phyloP scores from a whole-genome alignment of 2,329 filamentous ascomycete species.

The Madurella fahalii region DNA sequence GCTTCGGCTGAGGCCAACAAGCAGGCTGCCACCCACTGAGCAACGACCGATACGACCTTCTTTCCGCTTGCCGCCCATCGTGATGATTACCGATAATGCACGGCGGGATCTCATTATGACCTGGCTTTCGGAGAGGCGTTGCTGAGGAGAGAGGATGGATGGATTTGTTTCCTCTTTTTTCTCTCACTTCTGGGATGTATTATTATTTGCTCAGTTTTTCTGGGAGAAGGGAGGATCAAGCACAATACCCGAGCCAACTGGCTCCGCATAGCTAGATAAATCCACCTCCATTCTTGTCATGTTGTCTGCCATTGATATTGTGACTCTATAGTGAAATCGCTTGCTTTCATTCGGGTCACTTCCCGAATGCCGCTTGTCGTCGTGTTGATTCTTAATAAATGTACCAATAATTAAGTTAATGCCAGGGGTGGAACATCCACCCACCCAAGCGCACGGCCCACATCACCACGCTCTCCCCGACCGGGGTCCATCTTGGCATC shows the following conservation, averaged over 20 bases:
- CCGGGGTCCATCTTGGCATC: neutral
- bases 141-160: neutral
- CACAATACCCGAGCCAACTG: neutral
- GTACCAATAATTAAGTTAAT: too few relatives aligned
- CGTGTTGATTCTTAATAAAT: too few relatives aligned
- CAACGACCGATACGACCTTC: slow-evolving; percentile 2
- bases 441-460: neutral
- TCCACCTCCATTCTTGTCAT: neutral
- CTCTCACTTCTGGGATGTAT: neutral
- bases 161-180: neutral
- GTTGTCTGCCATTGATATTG: neutral
- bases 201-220: neutral
- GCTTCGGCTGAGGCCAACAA: slow-evolving; percentile 37
- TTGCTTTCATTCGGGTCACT: too few relatives aligned
- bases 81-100: slow-evolving; percentile 2
- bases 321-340: neutral
- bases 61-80: slow-evolving; percentile 12
- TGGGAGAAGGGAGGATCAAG: neutral
- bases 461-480: neutral
- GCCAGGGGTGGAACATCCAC: too few relatives aligned
- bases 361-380: too few relatives aligned
- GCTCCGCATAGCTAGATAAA: neutral
- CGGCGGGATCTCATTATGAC: neutral
- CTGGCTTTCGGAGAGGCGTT: slow-evolving; percentile 5
- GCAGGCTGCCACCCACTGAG: slow-evolving; percentile 37